These are phyloP conservation scores for Anaeramoeba flamelloides DNA, from an alignment of 78 protist genomes.

Conservation along the genomic window DNA sequence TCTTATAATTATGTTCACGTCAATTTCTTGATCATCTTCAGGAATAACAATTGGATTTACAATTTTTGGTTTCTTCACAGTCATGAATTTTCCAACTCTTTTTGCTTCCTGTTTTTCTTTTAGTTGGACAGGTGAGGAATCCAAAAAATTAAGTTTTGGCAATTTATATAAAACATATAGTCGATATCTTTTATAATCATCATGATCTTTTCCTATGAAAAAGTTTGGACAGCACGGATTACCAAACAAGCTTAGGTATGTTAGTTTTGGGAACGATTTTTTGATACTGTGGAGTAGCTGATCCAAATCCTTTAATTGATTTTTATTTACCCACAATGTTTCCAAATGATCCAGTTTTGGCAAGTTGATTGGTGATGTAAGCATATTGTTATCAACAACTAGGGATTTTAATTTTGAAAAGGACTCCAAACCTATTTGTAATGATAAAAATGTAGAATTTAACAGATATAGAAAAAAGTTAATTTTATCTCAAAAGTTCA, in stretches of 20 bases:
- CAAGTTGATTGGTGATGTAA: not conserved
- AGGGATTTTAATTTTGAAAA: too few species aligned
- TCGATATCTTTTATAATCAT: conserved; percentile 21
- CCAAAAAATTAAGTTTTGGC: conserved; percentile 15
- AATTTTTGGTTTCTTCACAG: too few species aligned
- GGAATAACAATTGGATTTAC: too few species aligned
- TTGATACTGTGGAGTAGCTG: not conserved
- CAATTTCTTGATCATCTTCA: too few species aligned
- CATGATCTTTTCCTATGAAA: conserved; percentile 15
- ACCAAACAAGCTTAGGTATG: conserved; percentile 10
- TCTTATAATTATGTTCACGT: too few species aligned
- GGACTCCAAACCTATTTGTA: too few species aligned
- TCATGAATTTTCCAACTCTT: conserved; percentile 13
- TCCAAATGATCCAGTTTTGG: not conserved
- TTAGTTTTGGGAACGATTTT: conserved; percentile 12
- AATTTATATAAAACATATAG: conserved; percentile 8
- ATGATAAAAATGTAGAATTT: too few species aligned
- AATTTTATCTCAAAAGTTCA: too few species aligned
- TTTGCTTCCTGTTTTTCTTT: conserved; percentile 14
- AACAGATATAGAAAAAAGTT: too few species aligned
- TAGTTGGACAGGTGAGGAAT: conserved; percentile 8
- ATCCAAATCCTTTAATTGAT: not conserved
- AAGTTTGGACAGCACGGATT: conserved; percentile 28
- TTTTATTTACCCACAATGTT: not conserved
- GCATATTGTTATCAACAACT: not conserved